Percentiles rank a stretch among this genome's conserved stretches.
Conservation (phyloP, 2,329 filamentous ascomycete species). For the Fusarium veterinarium region DNA sequence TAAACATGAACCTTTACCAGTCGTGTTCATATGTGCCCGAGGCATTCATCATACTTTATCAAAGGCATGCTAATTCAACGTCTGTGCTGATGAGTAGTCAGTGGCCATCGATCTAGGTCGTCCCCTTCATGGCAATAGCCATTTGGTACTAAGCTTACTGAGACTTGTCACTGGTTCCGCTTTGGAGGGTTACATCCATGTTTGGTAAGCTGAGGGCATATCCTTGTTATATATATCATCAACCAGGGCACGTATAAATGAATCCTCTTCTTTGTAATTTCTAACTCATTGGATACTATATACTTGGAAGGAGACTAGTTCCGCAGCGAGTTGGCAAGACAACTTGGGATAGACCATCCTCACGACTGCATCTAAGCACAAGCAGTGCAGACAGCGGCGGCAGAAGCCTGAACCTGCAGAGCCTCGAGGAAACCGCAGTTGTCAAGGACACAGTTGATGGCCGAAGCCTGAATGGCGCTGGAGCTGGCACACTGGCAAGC, state of each 20-base stretch:
- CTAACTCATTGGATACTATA: neutral
- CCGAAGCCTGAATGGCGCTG: conserved; percentile 27
- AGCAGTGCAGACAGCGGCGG: conserved; percentile 35
- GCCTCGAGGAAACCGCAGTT: conserved; percentile 30
- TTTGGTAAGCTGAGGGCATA: neutral
- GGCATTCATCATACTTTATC: neutral
- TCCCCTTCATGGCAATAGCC: neutral
- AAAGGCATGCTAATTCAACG: too few relatives aligned
- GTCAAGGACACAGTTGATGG: conserved; percentile 27
- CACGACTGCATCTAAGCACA: conserved; percentile 5
- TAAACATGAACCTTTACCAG: rapidly evolving
- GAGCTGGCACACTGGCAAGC: conserved; percentile 35
- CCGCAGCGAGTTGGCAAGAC: neutral
- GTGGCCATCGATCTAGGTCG: rapidly evolving
- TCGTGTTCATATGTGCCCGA: rapidly evolving
- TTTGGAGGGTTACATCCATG: too few relatives aligned
- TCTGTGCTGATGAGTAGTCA: neutral
- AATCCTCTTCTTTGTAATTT: too few relatives aligned
- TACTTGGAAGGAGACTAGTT: neutral
- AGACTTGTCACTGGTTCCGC: neutral
- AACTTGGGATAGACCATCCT: neutral
- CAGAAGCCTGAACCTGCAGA: conserved; percentile 25
- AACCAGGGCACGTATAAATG: neutral
- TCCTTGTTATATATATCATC: neutral
- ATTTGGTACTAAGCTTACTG: too few relatives aligned